Conservation (phyloP, 2,329 filamentous ascomycete genomes). For the Alternaria arborescens region DNA sequence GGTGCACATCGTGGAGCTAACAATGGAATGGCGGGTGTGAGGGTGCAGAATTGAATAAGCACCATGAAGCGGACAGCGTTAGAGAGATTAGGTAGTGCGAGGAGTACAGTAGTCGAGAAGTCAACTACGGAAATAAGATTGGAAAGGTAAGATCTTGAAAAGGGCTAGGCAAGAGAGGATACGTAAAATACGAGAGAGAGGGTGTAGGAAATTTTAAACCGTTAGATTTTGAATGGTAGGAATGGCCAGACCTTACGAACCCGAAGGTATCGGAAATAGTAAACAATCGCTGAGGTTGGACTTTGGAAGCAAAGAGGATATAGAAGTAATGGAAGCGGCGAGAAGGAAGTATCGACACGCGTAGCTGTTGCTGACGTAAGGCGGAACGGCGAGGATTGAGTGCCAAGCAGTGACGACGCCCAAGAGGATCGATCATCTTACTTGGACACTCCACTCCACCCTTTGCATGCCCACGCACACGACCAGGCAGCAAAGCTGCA, state of each 20-base stretch:
- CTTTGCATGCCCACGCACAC: constrained; percentile 23
- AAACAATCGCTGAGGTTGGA: background rate
- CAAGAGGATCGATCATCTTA: constrained; percentile 11
- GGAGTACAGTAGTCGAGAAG: background rate
- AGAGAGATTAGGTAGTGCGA: background rate
- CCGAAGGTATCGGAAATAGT: background rate
- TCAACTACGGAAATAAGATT: background rate
- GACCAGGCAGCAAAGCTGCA: constrained; percentile 27
- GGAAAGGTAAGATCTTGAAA: background rate
- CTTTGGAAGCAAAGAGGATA: background rate
- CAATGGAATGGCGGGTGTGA: background rate
- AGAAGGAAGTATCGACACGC: background rate
- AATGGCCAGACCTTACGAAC: background rate
- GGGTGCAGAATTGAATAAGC: background rate
- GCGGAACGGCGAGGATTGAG: background rate
- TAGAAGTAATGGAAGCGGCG: background rate
- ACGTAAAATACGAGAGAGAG: background rate
- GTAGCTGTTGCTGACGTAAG: constrained; percentile 1
- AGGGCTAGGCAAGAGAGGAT: background rate
- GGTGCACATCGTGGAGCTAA: background rate
- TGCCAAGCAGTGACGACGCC: constrained; percentile 15
- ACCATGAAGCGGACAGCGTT: background rate
- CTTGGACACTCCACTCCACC: constrained; percentile 27
- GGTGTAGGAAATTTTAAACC: background rate
- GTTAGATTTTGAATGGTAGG: background rate